Conservation (phyloP, 495 filamentous ascomycete species). For the Neurospora sp. region DNA sequence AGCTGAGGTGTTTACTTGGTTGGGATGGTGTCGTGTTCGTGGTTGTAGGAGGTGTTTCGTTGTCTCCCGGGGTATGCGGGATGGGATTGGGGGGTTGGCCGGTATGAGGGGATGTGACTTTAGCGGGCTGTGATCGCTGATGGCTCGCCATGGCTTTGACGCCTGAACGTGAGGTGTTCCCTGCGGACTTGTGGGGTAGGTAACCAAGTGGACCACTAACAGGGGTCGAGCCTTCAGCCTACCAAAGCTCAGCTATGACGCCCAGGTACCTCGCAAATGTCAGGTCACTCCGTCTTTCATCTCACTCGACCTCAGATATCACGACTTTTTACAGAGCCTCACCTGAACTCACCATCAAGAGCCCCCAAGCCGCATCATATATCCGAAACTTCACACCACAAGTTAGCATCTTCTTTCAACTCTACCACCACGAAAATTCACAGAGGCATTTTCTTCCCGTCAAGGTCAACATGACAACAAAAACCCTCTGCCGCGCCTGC, state of each 20-base stretch:
- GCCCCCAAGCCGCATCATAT: background rate
- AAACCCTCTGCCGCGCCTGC: background rate
- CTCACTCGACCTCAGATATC: background rate
- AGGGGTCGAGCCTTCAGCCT: background rate
- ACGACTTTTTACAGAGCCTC: background rate
- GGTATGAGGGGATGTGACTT: background rate
- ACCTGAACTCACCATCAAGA: background rate
- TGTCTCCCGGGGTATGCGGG: background rate
- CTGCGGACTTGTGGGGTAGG: background rate
- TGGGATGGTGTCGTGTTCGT: background rate
- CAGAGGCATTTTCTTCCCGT: background rate
- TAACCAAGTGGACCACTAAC: background rate
- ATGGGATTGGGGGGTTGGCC: background rate
- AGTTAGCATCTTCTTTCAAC: background rate
- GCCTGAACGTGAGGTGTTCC: background rate
- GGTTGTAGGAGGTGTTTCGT: background rate
- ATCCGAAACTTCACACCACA: background rate
- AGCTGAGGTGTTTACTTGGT: background rate
- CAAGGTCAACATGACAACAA: background rate
- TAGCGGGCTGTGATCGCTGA: background rate
- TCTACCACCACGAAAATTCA: background rate
- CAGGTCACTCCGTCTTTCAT: background rate
- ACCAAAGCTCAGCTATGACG: background rate
- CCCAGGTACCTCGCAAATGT: background rate
- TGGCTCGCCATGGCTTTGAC: background rate